These are phyloP conservation scores for Psilocybe subaeruginosa DNA, from an alignment of 768 basidiomycete genomes.

Conservation along the genomic window DNA sequence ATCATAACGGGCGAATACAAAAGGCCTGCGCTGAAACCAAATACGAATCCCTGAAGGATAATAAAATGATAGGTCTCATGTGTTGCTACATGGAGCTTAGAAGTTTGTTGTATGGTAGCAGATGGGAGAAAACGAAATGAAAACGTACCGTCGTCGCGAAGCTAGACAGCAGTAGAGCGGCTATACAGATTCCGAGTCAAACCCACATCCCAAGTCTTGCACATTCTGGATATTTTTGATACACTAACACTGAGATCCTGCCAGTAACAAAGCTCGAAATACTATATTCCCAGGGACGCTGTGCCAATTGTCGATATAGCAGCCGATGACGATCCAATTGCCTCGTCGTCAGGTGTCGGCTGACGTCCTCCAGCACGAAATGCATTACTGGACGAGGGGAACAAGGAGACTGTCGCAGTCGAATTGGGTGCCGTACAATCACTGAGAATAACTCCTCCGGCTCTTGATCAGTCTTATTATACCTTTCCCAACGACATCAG, in stretches of 20 bases:
- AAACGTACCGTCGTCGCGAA: background rate
- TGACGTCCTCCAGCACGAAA: no score
- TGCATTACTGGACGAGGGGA: no score
- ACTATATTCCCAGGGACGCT: slow-evolving; percentile 6
- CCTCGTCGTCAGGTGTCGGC: background rate
- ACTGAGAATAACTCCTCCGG: no score
- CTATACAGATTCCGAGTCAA: background rate
- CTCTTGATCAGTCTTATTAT: no score
- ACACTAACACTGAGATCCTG: background rate
- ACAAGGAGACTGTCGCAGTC: no score
- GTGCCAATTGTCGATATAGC: slow-evolving; percentile 8
- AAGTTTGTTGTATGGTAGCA: no score
- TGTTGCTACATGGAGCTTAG: background rate
- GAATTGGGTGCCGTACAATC: no score
- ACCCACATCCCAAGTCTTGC: slow-evolving; percentile 1
- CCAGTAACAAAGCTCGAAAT: background rate
- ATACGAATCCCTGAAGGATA: slow-evolving; percentile 4
- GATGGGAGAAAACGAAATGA: no score
- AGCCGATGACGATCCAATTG: background rate
- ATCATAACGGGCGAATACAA: slow-evolving; percentile 8
- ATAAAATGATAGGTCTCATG: slow-evolving; percentile 7
- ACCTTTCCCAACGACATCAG: no score
- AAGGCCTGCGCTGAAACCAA: background rate
- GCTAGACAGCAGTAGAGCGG: background rate
- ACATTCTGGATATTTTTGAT: slow-evolving; percentile 7